Evolutionary conservation across 2,329 filamentous ascomycete species (phyloP), one percentile per base, ranked within the genome.

Genomic region (Neoarthrinium moseri): DNA sequence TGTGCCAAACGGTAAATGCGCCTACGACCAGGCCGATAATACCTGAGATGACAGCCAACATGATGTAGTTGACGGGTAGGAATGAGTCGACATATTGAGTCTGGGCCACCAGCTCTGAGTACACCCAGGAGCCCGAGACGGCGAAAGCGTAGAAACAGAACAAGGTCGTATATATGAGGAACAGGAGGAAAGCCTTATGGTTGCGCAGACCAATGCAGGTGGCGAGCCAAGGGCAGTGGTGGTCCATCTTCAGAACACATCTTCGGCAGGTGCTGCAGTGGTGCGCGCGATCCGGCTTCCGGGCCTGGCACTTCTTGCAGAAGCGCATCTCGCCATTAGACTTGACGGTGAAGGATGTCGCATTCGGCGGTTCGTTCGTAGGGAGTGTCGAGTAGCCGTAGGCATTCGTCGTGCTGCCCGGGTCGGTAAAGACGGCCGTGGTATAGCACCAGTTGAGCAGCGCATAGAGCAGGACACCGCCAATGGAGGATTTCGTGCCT

Each of bases 191-290:
- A 0, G 91, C 80, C 70, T 99, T 99, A 76, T 96, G 95, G 69
- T 99, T 99, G 61, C 83, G 83, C 53, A 99, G 74, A 17, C 94
- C 94, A 49, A 99, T 88, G 67, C 94, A 99, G 4, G 90, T 96
- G 22, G 94, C 92, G 40, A 99, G 78, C 94, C 94, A 99, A 13
- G 94, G 94, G 65, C 94, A 99, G 71, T 99, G 94, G 67, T 99
- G 94, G 64, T 99, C 94, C 94, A 99, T 99, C 75, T 99, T 99
- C 66, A 99, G 77, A 21, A 99, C 91, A 66, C 94, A 99, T 60
- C 87, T 86, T 56, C 86, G 83, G 70, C 94, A 99, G 4, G 91
- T 95, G 10, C 90, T 95, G 77, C 94, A 99, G 73, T 99, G 94
- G 67, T 99, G 94, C 24, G 92, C 84, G 50, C 94, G 89, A 70